These are phyloP conservation scores for Aspergillus versicolor DNA, from an alignment of 2,329 filamentous ascomycete species.

Conservation along the genomic window DNA sequence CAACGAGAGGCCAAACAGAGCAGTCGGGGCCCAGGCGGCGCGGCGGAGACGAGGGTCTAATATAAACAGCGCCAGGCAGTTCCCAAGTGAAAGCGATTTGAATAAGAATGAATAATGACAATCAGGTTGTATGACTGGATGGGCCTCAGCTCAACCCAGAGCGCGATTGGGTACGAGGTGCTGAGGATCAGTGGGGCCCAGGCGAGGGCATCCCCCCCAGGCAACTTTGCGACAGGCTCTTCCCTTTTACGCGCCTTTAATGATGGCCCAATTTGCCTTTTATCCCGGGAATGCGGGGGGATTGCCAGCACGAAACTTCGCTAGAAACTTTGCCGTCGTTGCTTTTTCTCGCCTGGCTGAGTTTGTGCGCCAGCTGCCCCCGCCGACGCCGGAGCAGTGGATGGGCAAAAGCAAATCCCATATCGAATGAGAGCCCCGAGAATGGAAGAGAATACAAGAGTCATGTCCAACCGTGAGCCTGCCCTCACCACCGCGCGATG, in stretches of 20 bases:
- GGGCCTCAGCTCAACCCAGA: background rate
- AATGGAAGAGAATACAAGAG: background rate
- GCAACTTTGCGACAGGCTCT: conserved; percentile 12
- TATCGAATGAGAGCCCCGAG: conserved; percentile 1
- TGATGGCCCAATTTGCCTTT: background rate
- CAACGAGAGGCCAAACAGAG: background rate
- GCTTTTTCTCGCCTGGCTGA: background rate
- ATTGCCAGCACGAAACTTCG: background rate
- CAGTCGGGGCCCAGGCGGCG: background rate
- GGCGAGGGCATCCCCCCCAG: conserved; percentile 16
- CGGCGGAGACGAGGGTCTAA: background rate
- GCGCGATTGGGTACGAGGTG: background rate
- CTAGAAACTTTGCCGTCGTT: conserved; percentile 1
- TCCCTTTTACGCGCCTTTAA: no score
- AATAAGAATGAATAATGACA: conserved; percentile 14
- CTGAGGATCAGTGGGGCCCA: conserved; percentile 15
- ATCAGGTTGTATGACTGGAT: conserved; percentile 11
- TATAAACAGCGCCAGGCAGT: background rate
- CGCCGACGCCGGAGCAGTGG: conserved; percentile 10
- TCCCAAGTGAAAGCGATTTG: background rate
- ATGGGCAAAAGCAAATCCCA: conserved; percentile 3
- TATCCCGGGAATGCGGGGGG: conserved; percentile 2
- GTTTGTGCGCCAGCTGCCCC: background rate
- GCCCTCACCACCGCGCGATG: background rate
- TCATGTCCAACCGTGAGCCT: no score